These are phyloP conservation scores for Ustilago sp. DNA, from an alignment of 1,284 basidiomycete genomes.

Conservation along the genomic window DNA sequence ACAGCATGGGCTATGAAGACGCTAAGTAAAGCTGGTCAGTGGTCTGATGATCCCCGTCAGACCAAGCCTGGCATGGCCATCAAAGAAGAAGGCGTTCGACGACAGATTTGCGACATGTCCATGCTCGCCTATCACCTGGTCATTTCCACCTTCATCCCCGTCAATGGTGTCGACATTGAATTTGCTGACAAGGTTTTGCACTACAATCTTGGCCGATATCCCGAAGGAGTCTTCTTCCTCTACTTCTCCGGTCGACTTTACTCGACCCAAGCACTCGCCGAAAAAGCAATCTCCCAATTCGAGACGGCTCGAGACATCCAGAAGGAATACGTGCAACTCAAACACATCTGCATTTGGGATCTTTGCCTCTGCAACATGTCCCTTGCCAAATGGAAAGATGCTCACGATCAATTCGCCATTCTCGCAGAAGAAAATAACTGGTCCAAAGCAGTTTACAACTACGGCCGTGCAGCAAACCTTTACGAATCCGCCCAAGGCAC, in stretches of 20 bases:
- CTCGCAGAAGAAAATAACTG: conserved; percentile 67
- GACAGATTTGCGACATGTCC: conserved; percentile 66
- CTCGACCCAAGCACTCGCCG: conserved; percentile 64
- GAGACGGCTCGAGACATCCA: conserved; percentile 64
- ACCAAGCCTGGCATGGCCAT: conserved; percentile 46
- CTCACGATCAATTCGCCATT: conserved; percentile 57
- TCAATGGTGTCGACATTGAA: conserved; percentile 65
- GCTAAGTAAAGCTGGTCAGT: conserved; percentile 59
- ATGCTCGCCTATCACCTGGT: conserved; percentile 67
- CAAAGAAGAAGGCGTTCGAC: conserved; percentile 55
- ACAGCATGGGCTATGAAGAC: conserved; percentile 59
- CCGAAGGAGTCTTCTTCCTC: conserved; percentile 68
- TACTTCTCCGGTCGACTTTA: conserved; percentile 69
- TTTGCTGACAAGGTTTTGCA: conserved; percentile 68
- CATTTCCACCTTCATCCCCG: conserved; percentile 67
- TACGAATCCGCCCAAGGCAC: conserved; percentile 46
- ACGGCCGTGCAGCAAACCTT: conserved; percentile 59
- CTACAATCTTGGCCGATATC: conserved; percentile 66
- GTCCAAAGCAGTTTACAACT: conserved; percentile 68
- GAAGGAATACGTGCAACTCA: conserved; percentile 67
- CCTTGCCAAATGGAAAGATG: conserved; percentile 58
- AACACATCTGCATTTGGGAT: conserved; percentile 69
- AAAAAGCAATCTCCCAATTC: conserved; percentile 63
- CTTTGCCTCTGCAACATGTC: conserved; percentile 66
- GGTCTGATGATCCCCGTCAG: conserved; percentile 46